Conservation (phyloP, 352 stramenopile species). For the Globisporangium uncinulatum region DNA sequence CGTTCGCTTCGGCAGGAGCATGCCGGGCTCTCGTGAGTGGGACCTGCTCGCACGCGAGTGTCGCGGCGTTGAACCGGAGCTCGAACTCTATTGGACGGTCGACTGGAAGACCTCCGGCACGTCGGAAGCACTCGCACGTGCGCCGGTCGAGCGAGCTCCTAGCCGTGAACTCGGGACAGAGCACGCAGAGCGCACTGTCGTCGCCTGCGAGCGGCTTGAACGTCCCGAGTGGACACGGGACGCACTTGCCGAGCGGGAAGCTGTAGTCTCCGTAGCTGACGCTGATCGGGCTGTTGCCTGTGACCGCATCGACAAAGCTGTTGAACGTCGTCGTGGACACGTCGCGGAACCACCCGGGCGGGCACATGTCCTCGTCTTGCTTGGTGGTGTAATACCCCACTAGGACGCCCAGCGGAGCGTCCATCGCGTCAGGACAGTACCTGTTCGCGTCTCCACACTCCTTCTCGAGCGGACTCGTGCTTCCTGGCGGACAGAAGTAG, state of each 20-base stretch:
- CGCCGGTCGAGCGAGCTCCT: constrained; percentile 40
- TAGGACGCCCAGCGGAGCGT: constrained; percentile 18
- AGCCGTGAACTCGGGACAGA: constrained; percentile 41
- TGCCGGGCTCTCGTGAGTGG: constrained; percentile 4
- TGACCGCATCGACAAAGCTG: constrained; percentile 37
- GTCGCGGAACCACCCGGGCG: constrained; percentile 29
- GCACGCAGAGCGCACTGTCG: constrained; percentile 31
- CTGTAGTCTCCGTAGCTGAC: constrained; percentile 57
- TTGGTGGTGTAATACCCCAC: constrained; percentile 50
- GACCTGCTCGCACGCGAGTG: constrained; percentile 22
- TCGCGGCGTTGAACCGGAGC: constrained; percentile 33
- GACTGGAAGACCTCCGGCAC: constrained; percentile 32
- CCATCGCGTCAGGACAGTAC: constrained; percentile 40
- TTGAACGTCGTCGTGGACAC: constrained; percentile 17
- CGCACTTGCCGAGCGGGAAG: constrained; percentile 52
- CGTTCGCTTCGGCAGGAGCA: constrained; percentile 11
- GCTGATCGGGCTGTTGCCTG: constrained; percentile 30
- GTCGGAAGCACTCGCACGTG: constrained; percentile 59
- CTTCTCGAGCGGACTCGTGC: constrained; percentile 28
- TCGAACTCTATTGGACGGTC: constrained; percentile 16
- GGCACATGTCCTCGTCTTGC: constrained; percentile 22
- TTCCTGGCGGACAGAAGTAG: constrained; percentile 63
- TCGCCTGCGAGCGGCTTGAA: constrained; percentile 64
- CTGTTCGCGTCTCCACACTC: constrained; percentile 43
- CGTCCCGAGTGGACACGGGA: constrained; percentile 53